These are phyloP conservation scores for Lachnellula occidentalis DNA, from an alignment of 2,329 filamentous ascomycete genomes.

Conservation along the genomic window DNA sequence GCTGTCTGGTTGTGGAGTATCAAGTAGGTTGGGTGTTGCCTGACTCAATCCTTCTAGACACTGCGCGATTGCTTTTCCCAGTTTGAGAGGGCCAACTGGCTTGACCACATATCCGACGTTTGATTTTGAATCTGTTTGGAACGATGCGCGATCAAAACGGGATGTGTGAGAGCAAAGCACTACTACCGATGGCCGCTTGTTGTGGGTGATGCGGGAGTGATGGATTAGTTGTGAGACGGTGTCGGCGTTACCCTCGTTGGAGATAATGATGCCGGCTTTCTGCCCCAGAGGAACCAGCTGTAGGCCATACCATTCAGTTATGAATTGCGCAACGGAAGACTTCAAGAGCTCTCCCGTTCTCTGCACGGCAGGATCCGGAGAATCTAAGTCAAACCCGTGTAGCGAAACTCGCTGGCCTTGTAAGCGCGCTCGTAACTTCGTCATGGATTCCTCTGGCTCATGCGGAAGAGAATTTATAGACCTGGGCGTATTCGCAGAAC, in stretches of 20 bases:
- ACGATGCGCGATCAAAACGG: slow-evolving; percentile 17
- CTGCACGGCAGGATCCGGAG: slow-evolving; percentile 18
- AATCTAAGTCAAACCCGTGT: slow-evolving; percentile 25
- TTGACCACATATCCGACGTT: slow-evolving; percentile 29
- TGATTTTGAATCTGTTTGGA: slow-evolving; percentile 8
- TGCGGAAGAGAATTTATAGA: slow-evolving; percentile 17
- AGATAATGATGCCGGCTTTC: slow-evolving; percentile 24
- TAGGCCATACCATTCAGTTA: slow-evolving; percentile 29
- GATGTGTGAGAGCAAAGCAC: slow-evolving; percentile 28
- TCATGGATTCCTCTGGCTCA: slow-evolving; percentile 24
- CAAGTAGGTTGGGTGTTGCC: slow-evolving; percentile 14
- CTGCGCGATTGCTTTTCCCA: slow-evolving; percentile 27
- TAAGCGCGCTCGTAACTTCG: slow-evolving; percentile 16
- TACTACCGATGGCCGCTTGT: slow-evolving; percentile 20
- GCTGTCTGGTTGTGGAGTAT: slow-evolving; percentile 11
- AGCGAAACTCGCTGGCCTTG: slow-evolving; percentile 23
- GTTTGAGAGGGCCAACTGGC: slow-evolving; percentile 29
- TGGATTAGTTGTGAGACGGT: slow-evolving; percentile 15
- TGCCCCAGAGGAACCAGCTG: slow-evolving; percentile 24
- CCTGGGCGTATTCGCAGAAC: slow-evolving; percentile 12
- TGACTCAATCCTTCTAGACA: slow-evolving; percentile 19
- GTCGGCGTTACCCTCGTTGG: slow-evolving; percentile 21
- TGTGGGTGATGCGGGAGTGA: slow-evolving; percentile 1
- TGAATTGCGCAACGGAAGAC: slow-evolving; percentile 24
- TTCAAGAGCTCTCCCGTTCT: slow-evolving; percentile 21